Percentiles rank a stretch among this genome's conserved stretches.
Conservation (phyloP, 176 grass and related monocot genomes). For the Aegilops tauschii region DNA sequence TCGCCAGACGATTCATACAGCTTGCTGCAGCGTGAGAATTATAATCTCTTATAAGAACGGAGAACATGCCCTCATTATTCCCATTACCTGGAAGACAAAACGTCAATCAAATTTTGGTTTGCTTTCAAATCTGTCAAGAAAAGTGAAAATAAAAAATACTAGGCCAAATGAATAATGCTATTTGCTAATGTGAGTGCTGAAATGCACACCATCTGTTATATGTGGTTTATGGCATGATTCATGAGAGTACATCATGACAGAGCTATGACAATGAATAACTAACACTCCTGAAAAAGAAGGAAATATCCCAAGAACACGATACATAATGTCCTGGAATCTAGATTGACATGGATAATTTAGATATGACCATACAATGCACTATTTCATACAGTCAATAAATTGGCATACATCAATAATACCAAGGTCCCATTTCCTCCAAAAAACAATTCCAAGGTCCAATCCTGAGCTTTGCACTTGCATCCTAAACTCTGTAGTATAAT, state of each 20-base stretch:
- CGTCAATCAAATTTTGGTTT: conserved; percentile 5
- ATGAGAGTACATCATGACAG: neutral
- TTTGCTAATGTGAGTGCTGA: neutral
- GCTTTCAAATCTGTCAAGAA: conserved; percentile 25
- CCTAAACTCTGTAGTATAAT: neutral
- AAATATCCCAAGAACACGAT: neutral
- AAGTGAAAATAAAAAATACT: conserved; percentile 17
- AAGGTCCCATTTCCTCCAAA: neutral
- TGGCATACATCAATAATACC: neutral
- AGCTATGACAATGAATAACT: neutral
- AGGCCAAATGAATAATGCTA: neutral
- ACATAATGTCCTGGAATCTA: neutral
- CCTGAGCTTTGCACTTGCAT: neutral
- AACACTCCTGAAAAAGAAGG: neutral
- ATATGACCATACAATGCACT: neutral
- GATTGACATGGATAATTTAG: neutral
- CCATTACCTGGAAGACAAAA: conserved; percentile 82
- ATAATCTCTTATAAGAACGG: conserved; percentile 94
- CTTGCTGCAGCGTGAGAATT: conserved; percentile 99
- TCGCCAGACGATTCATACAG: conserved; percentile 97
- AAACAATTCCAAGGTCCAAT: neutral
- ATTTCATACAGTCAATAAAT: neutral
- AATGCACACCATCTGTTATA: conserved; percentile 7
- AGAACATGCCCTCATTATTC: conserved; percentile 83
- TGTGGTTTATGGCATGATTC: neutral